phyloP scores from a whole-genome alignment of 805 yeast species.

The Metschnikowia matae region DNA sequence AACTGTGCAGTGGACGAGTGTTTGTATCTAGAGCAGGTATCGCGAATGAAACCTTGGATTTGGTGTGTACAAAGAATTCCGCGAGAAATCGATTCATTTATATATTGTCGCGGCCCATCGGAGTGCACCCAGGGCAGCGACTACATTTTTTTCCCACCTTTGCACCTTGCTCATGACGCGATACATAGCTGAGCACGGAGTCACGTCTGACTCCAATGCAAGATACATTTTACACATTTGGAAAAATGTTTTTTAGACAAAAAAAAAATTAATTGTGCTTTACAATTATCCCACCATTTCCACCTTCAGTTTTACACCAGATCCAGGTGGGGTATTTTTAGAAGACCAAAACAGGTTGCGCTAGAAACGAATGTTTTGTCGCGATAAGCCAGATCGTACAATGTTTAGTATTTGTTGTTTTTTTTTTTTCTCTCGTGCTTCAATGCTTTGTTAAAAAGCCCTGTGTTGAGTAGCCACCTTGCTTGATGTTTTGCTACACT shows the following conservation, averaged over 20 bases:
- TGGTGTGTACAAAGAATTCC: constrained; percentile 13
- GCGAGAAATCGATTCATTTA: constrained; percentile 13
- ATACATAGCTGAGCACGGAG: not conserved
- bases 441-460: too few species aligned
- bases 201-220: not conserved
- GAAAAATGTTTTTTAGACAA: too few species aligned
- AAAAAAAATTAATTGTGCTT: too few species aligned
- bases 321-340: not conserved
- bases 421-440: not conserved
- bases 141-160: constrained; percentile 1
- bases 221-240: not conserved
- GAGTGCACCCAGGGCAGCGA: constrained; percentile 12
- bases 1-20: not conserved
- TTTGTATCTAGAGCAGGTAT: constrained; percentile 1
- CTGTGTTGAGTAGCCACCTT: not conserved
- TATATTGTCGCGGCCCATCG: constrained; percentile 11
- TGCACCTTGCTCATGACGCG: not conserved
- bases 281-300: too few species aligned
- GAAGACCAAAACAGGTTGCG: not conserved
- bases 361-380: not conserved
- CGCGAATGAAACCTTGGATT: not conserved
- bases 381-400: not conserved
- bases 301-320: too few species aligned
- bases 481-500: not conserved
- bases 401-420: too few species aligned